Percentiles rank a stretch among this genome's conserved stretches.
Conservation (phyloP, 352 stramenopile genomes). For the Thalassiosira gravida region DNA sequence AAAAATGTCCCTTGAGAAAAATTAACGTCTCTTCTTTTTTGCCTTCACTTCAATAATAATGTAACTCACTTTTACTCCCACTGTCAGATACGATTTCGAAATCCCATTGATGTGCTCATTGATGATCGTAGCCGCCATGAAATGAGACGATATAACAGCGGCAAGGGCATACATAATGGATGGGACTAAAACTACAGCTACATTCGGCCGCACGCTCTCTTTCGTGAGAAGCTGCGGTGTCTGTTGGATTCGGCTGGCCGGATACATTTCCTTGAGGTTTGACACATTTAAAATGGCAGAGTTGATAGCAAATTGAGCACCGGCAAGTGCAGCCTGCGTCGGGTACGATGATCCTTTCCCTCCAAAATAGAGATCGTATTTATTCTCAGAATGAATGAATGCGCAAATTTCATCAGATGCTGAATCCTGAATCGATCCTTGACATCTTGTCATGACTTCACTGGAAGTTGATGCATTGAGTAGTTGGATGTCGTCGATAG, state of each 20-base stretch:
- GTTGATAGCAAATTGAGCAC: background rate
- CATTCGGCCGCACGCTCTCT: conserved; percentile 3
- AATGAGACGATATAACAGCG: background rate
- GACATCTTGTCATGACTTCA: background rate
- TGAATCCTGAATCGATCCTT: background rate
- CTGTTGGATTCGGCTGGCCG: conserved; percentile 10
- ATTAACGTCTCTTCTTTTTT: too few relatives aligned
- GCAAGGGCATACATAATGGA: conserved; percentile 25
- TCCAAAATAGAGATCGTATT: background rate
- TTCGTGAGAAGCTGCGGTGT: conserved; percentile 18
- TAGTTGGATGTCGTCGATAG: background rate
- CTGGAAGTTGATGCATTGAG: background rate
- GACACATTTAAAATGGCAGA: background rate
- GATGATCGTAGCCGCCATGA: background rate
- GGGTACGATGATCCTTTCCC: background rate
- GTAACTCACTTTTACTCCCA: conserved; percentile 4
- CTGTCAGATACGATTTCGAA: background rate
- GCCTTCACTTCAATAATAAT: too few relatives aligned
- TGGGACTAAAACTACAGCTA: conserved; percentile 21
- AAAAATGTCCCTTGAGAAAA: too few relatives aligned
- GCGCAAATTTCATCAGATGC: background rate
- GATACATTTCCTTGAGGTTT: conserved; percentile 3
- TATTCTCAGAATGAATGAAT: background rate
- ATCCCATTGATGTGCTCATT: background rate
- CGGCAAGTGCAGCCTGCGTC: background rate